Base-by-base conservation (phyloP, 73 alveolate genomes). In the Blepharisma stoltei region DNA sequence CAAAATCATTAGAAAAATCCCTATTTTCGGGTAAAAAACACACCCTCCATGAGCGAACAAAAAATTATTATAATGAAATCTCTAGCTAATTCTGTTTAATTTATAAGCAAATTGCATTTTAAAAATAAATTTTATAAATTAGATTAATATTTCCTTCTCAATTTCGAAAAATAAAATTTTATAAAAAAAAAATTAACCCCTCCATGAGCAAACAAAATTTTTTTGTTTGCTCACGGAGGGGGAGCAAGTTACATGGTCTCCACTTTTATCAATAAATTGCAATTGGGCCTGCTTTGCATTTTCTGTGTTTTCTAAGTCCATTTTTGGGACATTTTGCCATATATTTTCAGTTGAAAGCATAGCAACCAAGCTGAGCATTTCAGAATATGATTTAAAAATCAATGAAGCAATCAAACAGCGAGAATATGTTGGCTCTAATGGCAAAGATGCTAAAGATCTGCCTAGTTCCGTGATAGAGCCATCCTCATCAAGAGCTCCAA, bases 241-340 rank as follows among this genome's bases (percentile, higher is more conserved):
- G n/a, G n/a, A n/a, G n/a, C n/a, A n/a, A 4, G 99, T 91, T 7
- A 97, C 81, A 75, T 97, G 99, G 77, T 97, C 99, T 0, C 99
- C 99, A 54, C 93, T 7, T 37, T n/a, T 27, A 54, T 53, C 14
- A 18, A 54, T 23, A 77, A 67, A 38, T 45, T 53, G 77, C 37
- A 69, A 20, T 76, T 71, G 18, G 78, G 52, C 67, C 53, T 71
- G 7, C 65, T 60, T 45, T 70, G 67, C 6, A 73, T 71, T 27
- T 80, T 69, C 73, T 76, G 23, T 27, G 44, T 55, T 78, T n/a
- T 85, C 85, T 67, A 86, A 87, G 4, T 95, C 95, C 68, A 97
- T 87, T 84, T 87, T 75, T 11, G 95, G 83, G 6, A 92, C 95
- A 32, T 91, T 83, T 44, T 82, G 83, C 97, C 97, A 95, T 0